Evolutionary conservation across 2,329 filamentous ascomycete species (phyloP), one percentile per base, ranked within the genome.

Genomic region (Epichloe amarillans): DNA sequence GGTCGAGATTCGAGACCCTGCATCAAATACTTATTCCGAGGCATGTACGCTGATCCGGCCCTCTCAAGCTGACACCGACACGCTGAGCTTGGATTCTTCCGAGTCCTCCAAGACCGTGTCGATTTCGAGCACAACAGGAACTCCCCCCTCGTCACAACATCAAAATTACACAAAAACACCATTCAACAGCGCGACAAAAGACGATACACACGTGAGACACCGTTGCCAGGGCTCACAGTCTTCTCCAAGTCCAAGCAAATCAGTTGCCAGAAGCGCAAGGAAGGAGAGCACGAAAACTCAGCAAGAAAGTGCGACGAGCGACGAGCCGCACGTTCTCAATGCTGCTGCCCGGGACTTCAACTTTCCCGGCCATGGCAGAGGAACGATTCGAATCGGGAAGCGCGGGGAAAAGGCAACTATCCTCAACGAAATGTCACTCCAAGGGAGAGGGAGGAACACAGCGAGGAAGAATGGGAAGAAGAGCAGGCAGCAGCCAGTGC

Each of bases 21-120:
- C 19, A 35, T 49, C 26, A 7, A 15, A 36, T 8, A 17, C 36
- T n/a, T 10, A 8, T 33, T 26, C 17, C 4, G 36, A 43, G 4
- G n/a, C 19, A 49, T 17, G 30, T 8, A n/a, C 15, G 17, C 37
- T 14, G 19, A 19, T 11, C 12, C 23, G 23, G 36, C 14, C 17
- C n/a, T 30, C n/a, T 19, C 23, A 35, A 14, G 23, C 36, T 12
- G 37, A 43, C 21, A 23, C 37, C 14, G 51, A 50, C 1, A n/a
- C n/a, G 11, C 12, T 33, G n/a, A 52, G 47, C 40, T 4, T 30
- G 23, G 40, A 46, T 5, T 47, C 47, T 14, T 46, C 15, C 14
- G 30, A 30, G 30, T 49, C 46, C 5, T 52, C 47, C 39, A 52
- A 44, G 35, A 50, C 47, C 21, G 19, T 47, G 30, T 52, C 51